Base-by-base conservation (phyloP, 2,329 filamentous ascomycete species). In the Diatrype stigma region DNA sequence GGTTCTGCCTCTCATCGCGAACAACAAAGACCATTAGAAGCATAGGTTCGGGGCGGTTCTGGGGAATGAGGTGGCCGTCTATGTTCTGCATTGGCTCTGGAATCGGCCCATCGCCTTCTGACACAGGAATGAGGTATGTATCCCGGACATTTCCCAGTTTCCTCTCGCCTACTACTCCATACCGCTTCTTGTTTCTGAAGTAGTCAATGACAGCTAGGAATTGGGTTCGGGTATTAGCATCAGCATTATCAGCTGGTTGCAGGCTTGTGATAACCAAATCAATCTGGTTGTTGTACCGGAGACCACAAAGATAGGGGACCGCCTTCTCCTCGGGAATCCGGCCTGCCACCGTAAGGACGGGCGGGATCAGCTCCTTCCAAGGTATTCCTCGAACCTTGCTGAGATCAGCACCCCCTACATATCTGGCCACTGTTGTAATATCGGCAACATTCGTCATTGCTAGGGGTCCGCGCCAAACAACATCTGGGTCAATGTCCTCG, bases 51-150 rank as follows among this genome's bases (percentile, higher is more conserved):
- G 84, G 76, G 16, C 88, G 80, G 2, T 81, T 80, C 52, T 82
- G 79, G 42, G 92, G 89, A 30, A 96, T 81, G 28, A 82, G 82
- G 66, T 92, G 92, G 60, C 93, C 87, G 56, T 90, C 86, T n/a
- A 97, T 79, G 63, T 96, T 88, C 54, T 90, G 82, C 68, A 96
- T 84, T 61, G 96, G 96, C 55, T 92, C 89, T 0, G 94, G 93
- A 42, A 93, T 81, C 46, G 80, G 81, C 32, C 75, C 77, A 23
- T 82, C 77, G 23, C 89, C 90, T 5, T 85, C 79, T 30, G 90
- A 82, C 4, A 97, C 82, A 0, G 94, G 93, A 10, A 96, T 86
- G 30, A 97, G 80, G 67, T 97, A 97, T 1, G 92, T 89, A 65
- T 97, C 93, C 53, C 91, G 86, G 46, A 96, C 87, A 53, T 90